Base-by-base conservation (phyloP, 208 protist species). In the Vickermania ingenoplastis region DNA sequence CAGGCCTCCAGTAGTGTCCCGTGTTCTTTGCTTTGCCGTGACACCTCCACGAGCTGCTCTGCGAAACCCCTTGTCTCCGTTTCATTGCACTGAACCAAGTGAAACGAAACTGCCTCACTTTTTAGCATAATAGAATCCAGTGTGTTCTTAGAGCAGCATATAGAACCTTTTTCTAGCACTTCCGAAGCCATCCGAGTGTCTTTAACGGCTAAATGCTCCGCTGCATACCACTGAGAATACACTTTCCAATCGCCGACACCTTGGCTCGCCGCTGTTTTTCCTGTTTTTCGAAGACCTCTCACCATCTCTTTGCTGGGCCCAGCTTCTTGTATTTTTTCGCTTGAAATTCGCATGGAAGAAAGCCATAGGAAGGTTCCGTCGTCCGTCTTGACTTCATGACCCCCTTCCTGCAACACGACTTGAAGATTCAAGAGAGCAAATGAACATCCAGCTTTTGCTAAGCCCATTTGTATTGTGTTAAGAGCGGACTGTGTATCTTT, bases 221-320 rank as follows among this genome's bases (percentile, higher is more conserved):
- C 67, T 11, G 41, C 71, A 45, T 69, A 69, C 87, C 87, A 94
- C 63, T 94, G 87, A 26, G 81, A 76, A 71, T 81, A 94, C 31
- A 94, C 64, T 63, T 79, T 81, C 81, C 83, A 91, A 48, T 91
- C 83, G n/a, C 60, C 62, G 25, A 89, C 31, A 56, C 62, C 67
- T 28, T 82, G 59, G 24, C 71, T 60, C 29, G 73, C 81, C 1
- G 87, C 87, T 3, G 41, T 41, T 58, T 94, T 91, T 4, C 87
- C 87, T 53, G 73, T 49, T 14, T 62, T 53, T 21, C 87, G 77
- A 26, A 93, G 65, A 0, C 55, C 25, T 50, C 81, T 81, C 1
- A 79, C 23, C 5, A 59, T 41, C 1, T 71, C 65, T 45, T 7
- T 7, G 11, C 11, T 45, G 36, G 36, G 36, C 11, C 36, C 36